Evolutionary conservation across 768 basidiomycete genomes (phyloP).

Genomic region (Fomitopsis serialis): DNA sequence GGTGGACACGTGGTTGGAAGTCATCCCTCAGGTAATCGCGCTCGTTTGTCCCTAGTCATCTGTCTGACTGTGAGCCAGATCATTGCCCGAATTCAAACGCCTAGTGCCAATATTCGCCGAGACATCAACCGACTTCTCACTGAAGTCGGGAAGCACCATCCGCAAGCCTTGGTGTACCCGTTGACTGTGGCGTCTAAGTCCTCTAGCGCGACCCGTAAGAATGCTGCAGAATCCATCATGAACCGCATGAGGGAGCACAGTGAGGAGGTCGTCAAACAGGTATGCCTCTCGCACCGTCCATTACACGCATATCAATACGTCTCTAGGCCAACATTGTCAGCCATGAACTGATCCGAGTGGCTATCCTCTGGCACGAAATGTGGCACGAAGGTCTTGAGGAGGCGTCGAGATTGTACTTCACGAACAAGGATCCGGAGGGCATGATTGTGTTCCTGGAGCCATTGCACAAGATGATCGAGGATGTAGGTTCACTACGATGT

Average conservation of each 20-base stretch:
- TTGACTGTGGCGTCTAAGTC: constrained; percentile 97
- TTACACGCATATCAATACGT: constrained; percentile 1
- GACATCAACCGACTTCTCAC: constrained; percentile 86
- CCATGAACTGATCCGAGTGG: constrained; percentile 92
- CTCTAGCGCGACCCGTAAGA: constrained; percentile 74
- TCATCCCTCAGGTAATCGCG: constrained; percentile 83
- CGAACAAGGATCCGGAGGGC: constrained; percentile 92
- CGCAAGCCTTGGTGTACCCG: constrained; percentile 94
- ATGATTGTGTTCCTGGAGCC: constrained; percentile 95
- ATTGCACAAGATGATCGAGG: constrained; percentile 87
- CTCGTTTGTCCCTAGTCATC: neutral
- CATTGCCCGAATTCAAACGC: constrained; percentile 97
- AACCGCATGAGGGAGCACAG: constrained; percentile 92
- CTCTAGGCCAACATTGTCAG: constrained; percentile 81
- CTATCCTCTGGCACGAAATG: constrained; percentile 97
- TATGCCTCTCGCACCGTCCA: constrained; percentile 20
- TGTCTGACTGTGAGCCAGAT: constrained; percentile 47
- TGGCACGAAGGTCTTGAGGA: constrained; percentile 99
- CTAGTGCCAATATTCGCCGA: constrained; percentile 76
- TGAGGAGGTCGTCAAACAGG: constrained; percentile 81
- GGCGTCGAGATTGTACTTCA: constrained; percentile 93
- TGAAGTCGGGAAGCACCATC: constrained; percentile 94
- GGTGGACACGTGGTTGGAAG: constrained; percentile 97
- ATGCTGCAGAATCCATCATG: constrained; percentile 85
- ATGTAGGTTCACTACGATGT: constrained; percentile 33